These are phyloP conservation scores for Whalleya microplaca DNA, from an alignment of 2,329 filamentous ascomycete species.

Conservation along the genomic window DNA sequence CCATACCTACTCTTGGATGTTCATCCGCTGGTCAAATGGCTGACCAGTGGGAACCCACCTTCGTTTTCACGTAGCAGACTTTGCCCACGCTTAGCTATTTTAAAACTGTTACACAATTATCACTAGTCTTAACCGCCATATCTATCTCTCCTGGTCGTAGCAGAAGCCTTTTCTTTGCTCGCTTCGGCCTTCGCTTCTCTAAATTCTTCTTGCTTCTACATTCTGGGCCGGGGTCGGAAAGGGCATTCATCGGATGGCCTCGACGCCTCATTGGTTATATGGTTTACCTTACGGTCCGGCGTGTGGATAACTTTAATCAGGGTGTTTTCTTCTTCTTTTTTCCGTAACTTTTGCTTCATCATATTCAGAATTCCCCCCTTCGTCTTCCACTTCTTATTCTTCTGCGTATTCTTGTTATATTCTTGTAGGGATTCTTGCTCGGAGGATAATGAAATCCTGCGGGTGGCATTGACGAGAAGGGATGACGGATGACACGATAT, in stretches of 20 bases:
- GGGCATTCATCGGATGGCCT: constrained; percentile 24
- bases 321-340: constrained; percentile 17
- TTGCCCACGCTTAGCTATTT: no score
- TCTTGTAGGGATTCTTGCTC: constrained; percentile 13
- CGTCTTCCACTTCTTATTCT: constrained; percentile 8
- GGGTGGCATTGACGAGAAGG: constrained; percentile 20
- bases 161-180: neutral
- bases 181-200: constrained; percentile 9
- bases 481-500: constrained; percentile 21
- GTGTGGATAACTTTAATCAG: constrained; percentile 17
- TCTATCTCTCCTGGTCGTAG: neutral
- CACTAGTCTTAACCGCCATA: neutral
- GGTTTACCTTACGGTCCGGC: constrained; percentile 29
- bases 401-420: constrained; percentile 13
- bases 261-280: constrained; percentile 11
- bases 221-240: constrained; percentile 18
- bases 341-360: constrained; percentile 11
- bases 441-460: constrained; percentile 8
- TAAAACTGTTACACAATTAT: neutral
- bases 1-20: constrained; percentile 4
- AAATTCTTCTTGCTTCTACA: constrained; percentile 10
- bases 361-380: constrained; percentile 12
- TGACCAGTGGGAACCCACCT: constrained; percentile 11
- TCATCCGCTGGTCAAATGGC: constrained; percentile 8
- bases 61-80: neutral